These are phyloP conservation scores for Pseudozyma tsukubaensis DNA, from an alignment of 1,284 basidiomycete species.

Conservation along the genomic window DNA sequence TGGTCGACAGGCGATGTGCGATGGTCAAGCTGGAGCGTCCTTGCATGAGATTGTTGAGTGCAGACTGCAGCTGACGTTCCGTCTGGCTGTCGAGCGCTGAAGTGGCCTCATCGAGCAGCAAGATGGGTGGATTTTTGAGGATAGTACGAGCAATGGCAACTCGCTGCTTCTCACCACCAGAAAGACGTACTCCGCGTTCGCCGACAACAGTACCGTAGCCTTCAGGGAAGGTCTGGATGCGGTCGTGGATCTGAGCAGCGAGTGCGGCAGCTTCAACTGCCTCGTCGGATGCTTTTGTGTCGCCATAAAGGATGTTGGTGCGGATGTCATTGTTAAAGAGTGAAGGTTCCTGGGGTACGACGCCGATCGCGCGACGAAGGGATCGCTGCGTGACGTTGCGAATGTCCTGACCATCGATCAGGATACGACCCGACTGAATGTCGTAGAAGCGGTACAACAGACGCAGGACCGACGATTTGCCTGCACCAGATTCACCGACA, in stretches of 20 bases:
- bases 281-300: slow-evolving; percentile 59
- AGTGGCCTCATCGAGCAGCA: slow-evolving; percentile 83
- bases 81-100: slow-evolving; percentile 71
- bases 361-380: slow-evolving; percentile 81
- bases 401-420: slow-evolving; percentile 85
- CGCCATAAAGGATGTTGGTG: slow-evolving; percentile 65
- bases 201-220: slow-evolving; percentile 81
- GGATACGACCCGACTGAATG: slow-evolving; percentile 70
- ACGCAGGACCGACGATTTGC: slow-evolving; percentile 84
- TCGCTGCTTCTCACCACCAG: slow-evolving; percentile 78
- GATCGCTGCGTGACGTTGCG: slow-evolving; percentile 82
- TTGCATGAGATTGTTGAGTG: slow-evolving; percentile 63
- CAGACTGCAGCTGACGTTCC: slow-evolving; percentile 63
- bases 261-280: slow-evolving; percentile 58
- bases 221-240: slow-evolving; percentile 76
- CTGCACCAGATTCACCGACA: slow-evolving; percentile 76
- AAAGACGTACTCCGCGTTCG: slow-evolving; percentile 82
- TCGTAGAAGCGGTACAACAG: slow-evolving; percentile 91
- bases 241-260: slow-evolving; percentile 67
- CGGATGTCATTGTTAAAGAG: slow-evolving; percentile 83
- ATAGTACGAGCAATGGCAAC: slow-evolving; percentile 88
- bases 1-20: slow-evolving; percentile 67
- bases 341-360: slow-evolving; percentile 70
- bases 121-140: slow-evolving; percentile 84
- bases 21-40: slow-evolving; percentile 67